A percentile compares a stretch with the other conserved stretches of the same genome.
These are phyloP conservation scores for Fusarium avenaceum DNA, from an alignment of 2,329 filamentous ascomycete species.

Conservation along the genomic window DNA sequence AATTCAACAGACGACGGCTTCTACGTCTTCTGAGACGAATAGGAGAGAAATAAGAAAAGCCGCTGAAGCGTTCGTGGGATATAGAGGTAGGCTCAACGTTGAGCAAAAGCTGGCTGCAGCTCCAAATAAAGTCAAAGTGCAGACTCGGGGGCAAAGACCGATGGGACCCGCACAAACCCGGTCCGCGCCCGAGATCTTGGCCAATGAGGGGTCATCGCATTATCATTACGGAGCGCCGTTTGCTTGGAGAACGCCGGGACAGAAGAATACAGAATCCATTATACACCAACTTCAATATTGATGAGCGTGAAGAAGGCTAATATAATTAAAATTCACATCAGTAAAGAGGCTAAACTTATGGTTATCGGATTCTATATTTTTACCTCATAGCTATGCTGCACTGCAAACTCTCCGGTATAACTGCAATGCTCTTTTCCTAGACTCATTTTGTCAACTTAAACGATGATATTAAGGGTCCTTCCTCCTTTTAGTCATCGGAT, in stretches of 20 bases:
- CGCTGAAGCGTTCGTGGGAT: slow-evolving; percentile 30
- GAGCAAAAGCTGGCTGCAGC: slow-evolving; percentile 41
- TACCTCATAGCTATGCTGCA: not conserved
- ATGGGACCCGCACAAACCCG: slow-evolving; percentile 47
- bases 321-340: no score
- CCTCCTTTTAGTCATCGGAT: slow-evolving; percentile 35
- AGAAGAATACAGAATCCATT: slow-evolving; percentile 4
- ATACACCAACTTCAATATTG: not conserved
- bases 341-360: not conserved
- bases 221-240: slow-evolving; percentile 23
- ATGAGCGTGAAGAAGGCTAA: no score
- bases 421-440: not conserved
- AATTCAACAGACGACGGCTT: not conserved
- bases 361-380: no score
- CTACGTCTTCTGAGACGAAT: slow-evolving; percentile 6
- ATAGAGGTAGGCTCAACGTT: slow-evolving; percentile 30
- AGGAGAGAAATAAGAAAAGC: slow-evolving; percentile 3
- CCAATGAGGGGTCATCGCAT: slow-evolving; percentile 40
- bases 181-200: slow-evolving; percentile 18
- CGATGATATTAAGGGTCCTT: slow-evolving; percentile 10
- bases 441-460: slow-evolving; percentile 1
- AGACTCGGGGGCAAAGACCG: slow-evolving; percentile 49
- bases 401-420: not conserved
- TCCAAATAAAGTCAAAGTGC: slow-evolving; percentile 40
- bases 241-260: slow-evolving; percentile 1